Evolutionary conservation across 441 rosid genomes (phyloP), one percentile per base, ranked within the genome.

Genomic region (Euphorbia celastroides): DNA sequence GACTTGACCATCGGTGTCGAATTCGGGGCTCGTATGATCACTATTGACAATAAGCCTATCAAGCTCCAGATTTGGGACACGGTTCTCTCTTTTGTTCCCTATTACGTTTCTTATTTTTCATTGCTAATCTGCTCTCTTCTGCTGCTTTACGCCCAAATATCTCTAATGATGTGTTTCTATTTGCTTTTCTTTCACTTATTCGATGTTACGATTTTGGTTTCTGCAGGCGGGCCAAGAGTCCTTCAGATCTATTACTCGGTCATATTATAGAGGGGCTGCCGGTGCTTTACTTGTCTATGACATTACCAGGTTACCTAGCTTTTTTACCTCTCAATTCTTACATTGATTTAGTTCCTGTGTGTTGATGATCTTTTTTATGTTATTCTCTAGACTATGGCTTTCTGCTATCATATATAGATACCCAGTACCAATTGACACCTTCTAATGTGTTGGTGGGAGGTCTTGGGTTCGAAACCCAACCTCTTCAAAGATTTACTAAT

Each of bases 41-140:
- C 97, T 61, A 89, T 91, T 32, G 99, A 91, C 64, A 88, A 83
- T 81, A 93, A 93, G 70, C 96, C 98, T 20, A 88, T 93, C 70
- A 91, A 93, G 79, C 95, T 93, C 67, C 97, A 93, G 81, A 93
- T 93, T 62, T 93, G 99, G 99, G 97, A 93, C 75, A 93, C 97
- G 79, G 98, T 93, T 34, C 38, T 19, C 98, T 90, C 61, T 27
- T 31, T 27, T 57, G 31, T 38, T 44, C 30, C 55, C 20, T 26
- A 3, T 19, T 52, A 8, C 6, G 23, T 31, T 14, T 14, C 2
- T 8, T n/a, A n/a, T n/a, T n/a, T n/a, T n/a, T n/a, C n/a, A n/a
- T n/a, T n/a, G n/a, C n/a, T n/a, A n/a, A n/a, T n/a, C n/a, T n/a
- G n/a, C n/a, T n/a, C n/a, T 34, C 38, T 34, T 34, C 38, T 34